These are phyloP conservation scores for Petunia hybrid DNA, from an alignment of 305 asterid genomes.

Conservation along the genomic window DNA sequence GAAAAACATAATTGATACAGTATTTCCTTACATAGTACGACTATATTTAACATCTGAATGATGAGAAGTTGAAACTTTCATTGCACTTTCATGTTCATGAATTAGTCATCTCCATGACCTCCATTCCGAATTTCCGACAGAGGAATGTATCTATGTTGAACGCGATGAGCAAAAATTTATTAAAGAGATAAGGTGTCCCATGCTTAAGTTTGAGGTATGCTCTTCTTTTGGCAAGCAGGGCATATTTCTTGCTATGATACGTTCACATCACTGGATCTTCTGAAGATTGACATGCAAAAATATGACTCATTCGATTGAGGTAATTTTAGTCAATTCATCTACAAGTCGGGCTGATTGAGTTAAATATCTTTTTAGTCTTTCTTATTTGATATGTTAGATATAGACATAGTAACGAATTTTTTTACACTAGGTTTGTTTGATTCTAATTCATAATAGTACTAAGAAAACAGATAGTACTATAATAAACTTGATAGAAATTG, in stretches of 20 bases:
- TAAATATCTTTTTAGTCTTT: no score
- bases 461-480: no score
- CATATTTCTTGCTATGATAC: neutral
- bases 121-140: neutral
- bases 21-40: neutral
- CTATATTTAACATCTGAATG: neutral
- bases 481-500: no score
- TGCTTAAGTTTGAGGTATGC: constrained; percentile 2
- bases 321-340: no score
- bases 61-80: neutral
- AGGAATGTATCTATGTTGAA: neutral
- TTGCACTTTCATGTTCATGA: constrained; percentile 13
- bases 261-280: neutral
- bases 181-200: neutral
- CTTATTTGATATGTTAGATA: no score
- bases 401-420: no score
- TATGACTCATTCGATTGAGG: neutral
- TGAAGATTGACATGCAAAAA: neutral
- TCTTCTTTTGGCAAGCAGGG: neutral
- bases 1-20: no score
- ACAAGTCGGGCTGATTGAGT: no score
- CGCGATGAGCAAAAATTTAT: neutral
- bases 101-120: neutral
- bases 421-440: no score
- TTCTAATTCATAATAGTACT: no score